A percentile compares a stretch with the other conserved stretches of the same genome.
Evolutionary conservation across 768 basidiomycete genomes (phyloP).

Genomic region (Boletellus sp.): DNA sequence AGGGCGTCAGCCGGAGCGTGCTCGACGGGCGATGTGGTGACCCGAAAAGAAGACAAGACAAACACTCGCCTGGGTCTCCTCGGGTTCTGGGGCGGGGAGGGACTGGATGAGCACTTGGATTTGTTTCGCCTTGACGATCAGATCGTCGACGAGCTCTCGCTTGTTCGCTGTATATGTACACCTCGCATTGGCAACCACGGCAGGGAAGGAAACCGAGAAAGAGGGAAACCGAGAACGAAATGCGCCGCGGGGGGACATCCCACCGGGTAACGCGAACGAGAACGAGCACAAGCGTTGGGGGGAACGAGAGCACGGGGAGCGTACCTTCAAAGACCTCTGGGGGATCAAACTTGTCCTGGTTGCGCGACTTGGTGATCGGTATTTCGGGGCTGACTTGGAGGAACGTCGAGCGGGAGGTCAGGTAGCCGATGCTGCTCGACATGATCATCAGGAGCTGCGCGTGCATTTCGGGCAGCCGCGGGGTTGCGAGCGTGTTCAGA

Average conservation of each 20-base stretch:
- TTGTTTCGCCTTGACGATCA: constrained; percentile 85
- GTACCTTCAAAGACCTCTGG: constrained; percentile 75
- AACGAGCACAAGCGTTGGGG: no score
- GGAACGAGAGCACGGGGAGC: constrained; percentile 3
- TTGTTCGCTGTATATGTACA: constrained; percentile 58
- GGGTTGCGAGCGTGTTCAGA: no score
- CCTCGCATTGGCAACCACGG: no score
- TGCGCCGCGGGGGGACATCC: no score
- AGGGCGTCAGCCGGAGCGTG: no score
- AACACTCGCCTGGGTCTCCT: constrained; percentile 58
- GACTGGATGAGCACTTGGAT: constrained; percentile 81
- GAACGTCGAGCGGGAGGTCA: constrained; percentile 74
- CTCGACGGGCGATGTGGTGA: no score
- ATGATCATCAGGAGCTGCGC: constrained; percentile 83
- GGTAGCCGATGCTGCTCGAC: constrained; percentile 77
- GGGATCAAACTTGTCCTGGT: constrained; percentile 65
- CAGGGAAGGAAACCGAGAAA: neutral
- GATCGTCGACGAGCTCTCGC: constrained; percentile 77
- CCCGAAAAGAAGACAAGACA: no score
- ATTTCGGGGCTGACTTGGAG: constrained; percentile 72
- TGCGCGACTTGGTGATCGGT: constrained; percentile 80
- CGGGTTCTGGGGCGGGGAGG: constrained; percentile 73
- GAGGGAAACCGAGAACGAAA: no score
- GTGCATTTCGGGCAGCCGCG: neutral
- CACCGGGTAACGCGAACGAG: no score